phyloP scores from a whole-genome alignment of 2,329 filamentous ascomycete genomes.

The Aspergillus sclerotialis region DNA sequence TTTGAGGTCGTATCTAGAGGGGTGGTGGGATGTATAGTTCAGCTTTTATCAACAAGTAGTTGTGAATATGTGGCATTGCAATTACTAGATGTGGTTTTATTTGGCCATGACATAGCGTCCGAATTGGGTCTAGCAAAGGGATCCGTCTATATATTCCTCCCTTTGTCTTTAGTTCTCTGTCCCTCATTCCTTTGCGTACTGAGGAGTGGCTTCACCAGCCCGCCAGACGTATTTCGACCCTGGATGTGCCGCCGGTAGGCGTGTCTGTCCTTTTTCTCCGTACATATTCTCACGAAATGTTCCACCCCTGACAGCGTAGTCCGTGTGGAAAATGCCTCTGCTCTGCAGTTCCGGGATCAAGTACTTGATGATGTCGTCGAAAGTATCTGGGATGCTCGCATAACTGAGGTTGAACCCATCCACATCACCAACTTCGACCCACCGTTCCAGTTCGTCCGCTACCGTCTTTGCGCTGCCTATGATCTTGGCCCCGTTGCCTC shows the following conservation, averaged over 20 bases:
- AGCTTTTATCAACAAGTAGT: too few species aligned
- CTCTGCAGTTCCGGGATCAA: slow-evolving; percentile 26
- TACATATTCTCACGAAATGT: slow-evolving; percentile 35
- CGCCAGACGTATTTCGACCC: slow-evolving; percentile 2
- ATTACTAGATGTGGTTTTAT: too few species aligned
- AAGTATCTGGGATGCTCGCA: slow-evolving; percentile 27
- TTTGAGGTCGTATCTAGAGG: slow-evolving; percentile 58
- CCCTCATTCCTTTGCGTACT: too few species aligned
- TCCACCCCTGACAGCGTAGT: slow-evolving; percentile 28
- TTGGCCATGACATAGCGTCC: too few species aligned
- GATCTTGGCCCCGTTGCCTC: slow-evolving; percentile 29
- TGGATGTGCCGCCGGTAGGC: neutral
- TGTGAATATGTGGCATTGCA: too few species aligned
- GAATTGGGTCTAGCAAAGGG: too few species aligned
- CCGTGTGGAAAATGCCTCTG: slow-evolving; percentile 33
- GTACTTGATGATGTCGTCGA: slow-evolving; percentile 28
- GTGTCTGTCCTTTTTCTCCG: slow-evolving; percentile 8
- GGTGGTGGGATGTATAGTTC: slow-evolving; percentile 57
- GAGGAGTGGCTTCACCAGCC: too few species aligned
- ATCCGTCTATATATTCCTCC: too few species aligned
- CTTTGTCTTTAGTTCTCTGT: too few species aligned
- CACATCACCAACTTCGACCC: slow-evolving; percentile 27
- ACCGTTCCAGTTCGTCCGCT: slow-evolving; percentile 31
- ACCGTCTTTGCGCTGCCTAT: slow-evolving; percentile 31
- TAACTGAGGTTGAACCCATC: slow-evolving; percentile 32